These are phyloP conservation scores for Penicillium sp. DNA, from an alignment of 2,329 filamentous ascomycete genomes.

Conservation along the genomic window DNA sequence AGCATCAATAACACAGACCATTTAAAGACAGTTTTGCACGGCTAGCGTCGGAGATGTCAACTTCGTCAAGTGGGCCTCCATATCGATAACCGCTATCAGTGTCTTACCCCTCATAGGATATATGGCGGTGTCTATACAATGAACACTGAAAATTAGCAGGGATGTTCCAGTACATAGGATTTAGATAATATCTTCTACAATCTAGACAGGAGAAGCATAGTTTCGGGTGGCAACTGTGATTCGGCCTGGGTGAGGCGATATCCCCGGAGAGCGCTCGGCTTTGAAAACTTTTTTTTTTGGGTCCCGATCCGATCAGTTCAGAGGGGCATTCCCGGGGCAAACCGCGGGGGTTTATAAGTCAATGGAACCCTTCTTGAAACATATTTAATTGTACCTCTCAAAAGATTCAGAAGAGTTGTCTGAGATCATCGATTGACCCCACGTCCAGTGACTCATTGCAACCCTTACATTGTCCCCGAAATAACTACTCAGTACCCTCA, in stretches of 20 bases:
- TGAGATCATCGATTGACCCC: background rate
- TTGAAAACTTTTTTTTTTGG: constrained; percentile 20
- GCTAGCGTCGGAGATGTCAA: constrained; percentile 15
- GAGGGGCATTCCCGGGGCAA: constrained; percentile 17
- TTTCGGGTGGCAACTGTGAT: constrained; percentile 6
- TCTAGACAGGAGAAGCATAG: background rate
- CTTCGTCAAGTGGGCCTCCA: constrained; percentile 13
- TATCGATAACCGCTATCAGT: constrained; percentile 10
- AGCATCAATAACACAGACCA: background rate
- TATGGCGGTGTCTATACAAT: background rate
- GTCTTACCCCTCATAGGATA: constrained; percentile 4
- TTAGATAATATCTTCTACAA: background rate
- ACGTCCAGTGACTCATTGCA: constrained; percentile 14
- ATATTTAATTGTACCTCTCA: background rate
- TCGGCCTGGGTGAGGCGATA: constrained; percentile 8
- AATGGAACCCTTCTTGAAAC: constrained; percentile 1
- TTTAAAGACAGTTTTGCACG: too few relatives aligned
- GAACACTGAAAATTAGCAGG: background rate
- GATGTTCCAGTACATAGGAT: background rate
- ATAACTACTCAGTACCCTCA: background rate
- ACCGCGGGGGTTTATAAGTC: constrained; percentile 16
- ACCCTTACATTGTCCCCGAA: background rate
- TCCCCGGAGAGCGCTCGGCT: constrained; percentile 13
- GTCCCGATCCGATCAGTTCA: constrained; percentile 7
- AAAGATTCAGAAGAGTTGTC: too few relatives aligned